These are phyloP conservation scores for Solanum okadae DNA, from an alignment of 257 asterid species.

Conservation along the genomic window DNA sequence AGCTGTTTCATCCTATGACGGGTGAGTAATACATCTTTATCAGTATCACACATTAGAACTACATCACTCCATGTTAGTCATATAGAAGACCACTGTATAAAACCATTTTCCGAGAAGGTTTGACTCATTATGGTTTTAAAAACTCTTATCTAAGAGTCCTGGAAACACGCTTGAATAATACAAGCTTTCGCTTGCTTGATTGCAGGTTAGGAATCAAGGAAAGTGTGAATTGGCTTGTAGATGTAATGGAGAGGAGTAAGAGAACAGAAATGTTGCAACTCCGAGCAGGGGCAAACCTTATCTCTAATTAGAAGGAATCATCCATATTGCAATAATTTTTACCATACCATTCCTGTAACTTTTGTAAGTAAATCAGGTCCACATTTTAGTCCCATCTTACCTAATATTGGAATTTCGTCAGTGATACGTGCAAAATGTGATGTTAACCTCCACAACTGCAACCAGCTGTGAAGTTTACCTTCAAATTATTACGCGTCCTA, in stretches of 20 bases:
- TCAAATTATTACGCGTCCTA: neutral
- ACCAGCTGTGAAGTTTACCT: neutral
- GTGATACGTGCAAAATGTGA: neutral
- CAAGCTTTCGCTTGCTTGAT: neutral
- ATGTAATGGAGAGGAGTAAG: slow-evolving; percentile 78
- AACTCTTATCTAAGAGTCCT: neutral
- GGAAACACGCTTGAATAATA: neutral
- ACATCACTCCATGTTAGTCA: neutral
- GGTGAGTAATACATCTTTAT: slow-evolving; percentile 27
- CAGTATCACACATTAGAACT: neutral
- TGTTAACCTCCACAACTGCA: neutral
- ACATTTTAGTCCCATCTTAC: slow-evolving; percentile 6
- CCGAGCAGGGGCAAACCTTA: slow-evolving; percentile 39
- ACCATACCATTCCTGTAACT: slow-evolving; percentile 1
- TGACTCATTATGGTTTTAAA: neutral
- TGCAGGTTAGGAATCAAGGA: slow-evolving; percentile 72
- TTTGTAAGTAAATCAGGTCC: slow-evolving; percentile 12
- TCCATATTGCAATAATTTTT: neutral
- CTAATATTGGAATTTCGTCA: neutral
- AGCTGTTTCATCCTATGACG: slow-evolving; percentile 67
- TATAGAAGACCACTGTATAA: neutral
- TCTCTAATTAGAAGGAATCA: neutral
- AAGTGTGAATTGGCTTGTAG: slow-evolving; percentile 74
- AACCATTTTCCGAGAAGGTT: neutral
- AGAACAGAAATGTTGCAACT: slow-evolving; percentile 59